phyloP scores from a whole-genome alignment of 768 basidiomycete species.

The Pulveroboletus sp. region DNA sequence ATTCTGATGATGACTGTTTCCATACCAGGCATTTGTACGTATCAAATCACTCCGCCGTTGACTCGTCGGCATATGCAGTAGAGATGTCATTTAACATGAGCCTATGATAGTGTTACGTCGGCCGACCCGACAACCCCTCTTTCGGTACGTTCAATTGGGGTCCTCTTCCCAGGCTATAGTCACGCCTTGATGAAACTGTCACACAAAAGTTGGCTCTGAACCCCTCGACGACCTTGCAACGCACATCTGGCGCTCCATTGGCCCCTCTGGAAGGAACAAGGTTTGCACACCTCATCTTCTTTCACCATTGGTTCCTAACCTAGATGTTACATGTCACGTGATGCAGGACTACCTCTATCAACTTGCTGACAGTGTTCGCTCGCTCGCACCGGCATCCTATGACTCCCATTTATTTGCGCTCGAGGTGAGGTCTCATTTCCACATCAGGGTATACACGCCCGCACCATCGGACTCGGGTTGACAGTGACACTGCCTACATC shows the following conservation, averaged over 20 bases:
- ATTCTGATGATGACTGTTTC: background rate
- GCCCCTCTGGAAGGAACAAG: constrained; percentile 91
- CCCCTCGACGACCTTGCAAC: constrained; percentile 65
- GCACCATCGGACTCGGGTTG: background rate
- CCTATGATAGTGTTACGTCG: constrained; percentile 72
- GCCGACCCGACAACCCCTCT: constrained; percentile 81
- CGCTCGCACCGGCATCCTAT: constrained; percentile 68
- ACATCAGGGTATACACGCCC: background rate
- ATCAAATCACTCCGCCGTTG: background rate
- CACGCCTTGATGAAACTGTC: background rate
- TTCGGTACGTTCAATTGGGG: constrained; percentile 63
- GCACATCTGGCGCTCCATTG: constrained; percentile 70
- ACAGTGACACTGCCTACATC: background rate
- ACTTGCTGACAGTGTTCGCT: constrained; percentile 69
- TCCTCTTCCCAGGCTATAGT: too few relatives aligned
- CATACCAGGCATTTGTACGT: constrained; percentile 50
- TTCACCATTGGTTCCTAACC: background rate
- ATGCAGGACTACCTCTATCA: constrained; percentile 82
- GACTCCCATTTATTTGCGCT: constrained; percentile 78
- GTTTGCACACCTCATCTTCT: constrained; percentile 32
- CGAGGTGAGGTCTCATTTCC: constrained; percentile 50
- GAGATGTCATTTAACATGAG: background rate
- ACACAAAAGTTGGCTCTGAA: constrained; percentile 71
- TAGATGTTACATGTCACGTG: background rate
- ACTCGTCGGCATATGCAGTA: too few relatives aligned